Evolutionary conservation across 2,329 filamentous ascomycete genomes (phyloP), one percentile per base, ranked within the genome.

Genomic region (Trichoderma polysporum): DNA sequence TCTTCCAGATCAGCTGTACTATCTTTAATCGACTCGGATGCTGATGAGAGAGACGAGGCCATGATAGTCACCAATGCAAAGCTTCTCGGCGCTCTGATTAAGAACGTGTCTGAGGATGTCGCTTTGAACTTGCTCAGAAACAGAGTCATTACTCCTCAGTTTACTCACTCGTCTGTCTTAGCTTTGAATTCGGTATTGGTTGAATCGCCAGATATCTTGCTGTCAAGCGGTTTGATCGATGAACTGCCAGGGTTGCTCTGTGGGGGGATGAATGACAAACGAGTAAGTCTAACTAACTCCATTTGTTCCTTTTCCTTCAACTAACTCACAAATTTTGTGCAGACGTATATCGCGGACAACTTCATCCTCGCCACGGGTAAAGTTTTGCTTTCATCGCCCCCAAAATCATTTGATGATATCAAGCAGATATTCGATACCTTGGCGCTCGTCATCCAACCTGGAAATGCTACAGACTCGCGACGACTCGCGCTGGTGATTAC

Each of bases 31-130:
- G 95, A 98, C 77, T 89, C 89, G 71, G 93, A 97, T 69, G 82
- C 86, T 3, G 91, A 92, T 68, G 91, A 92, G 71, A 85, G 85
- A 53, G 92, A 93, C 74, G 86, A 88, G 76, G 82, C 87, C 17
- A 94, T 96, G 87, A 90, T 90, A 13, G 92, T 97, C 65, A 97
- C 94, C 8, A 93, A 97, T 74, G 93, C 95, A 31, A 93, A 91
- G 75, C 86, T 99, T 17, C 86, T 99, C 15, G 94, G 94, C 58
- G 93, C 93, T 2, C 85, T 99, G 60, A 90, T 97, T 73, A 94
- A 93, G 81, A 93, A 94, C 69, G 86, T 98, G 7, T 89, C 93
- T 0, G 79, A 85, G 33, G 91, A 96, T 15, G 87, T 86, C 68
- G 91, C 92, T 2, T 78, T 81, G 17, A 74, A 74, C 15, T 74